Evolutionary conservation across 2,329 filamentous ascomycete genomes (phyloP).

Genomic region (Fusarium brachygibbosum): DNA sequence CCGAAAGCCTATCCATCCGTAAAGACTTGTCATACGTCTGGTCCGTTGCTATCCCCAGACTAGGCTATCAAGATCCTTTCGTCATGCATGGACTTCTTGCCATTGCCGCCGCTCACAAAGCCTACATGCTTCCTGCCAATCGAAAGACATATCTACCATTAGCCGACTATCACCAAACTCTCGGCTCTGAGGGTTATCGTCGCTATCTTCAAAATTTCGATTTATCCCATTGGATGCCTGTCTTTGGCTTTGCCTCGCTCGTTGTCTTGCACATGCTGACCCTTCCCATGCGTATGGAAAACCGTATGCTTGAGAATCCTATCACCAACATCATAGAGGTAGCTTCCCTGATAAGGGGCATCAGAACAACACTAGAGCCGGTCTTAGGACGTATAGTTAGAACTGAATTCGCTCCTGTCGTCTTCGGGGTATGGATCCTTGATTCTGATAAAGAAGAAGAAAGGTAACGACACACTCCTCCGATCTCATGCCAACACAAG

Average conservation of each 20-base stretch:
- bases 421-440: constrained; percentile 40
- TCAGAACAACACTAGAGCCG: constrained; percentile 40
- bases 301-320: constrained; percentile 35
- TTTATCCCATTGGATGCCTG: constrained; percentile 47
- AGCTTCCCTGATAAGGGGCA: constrained; percentile 40
- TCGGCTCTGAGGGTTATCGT: constrained; percentile 51
- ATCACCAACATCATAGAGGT: constrained; percentile 43
- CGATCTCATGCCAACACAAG: neutral
- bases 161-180: constrained; percentile 50
- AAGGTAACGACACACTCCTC: constrained; percentile 3
- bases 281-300: constrained; percentile 39
- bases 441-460: constrained; percentile 23
- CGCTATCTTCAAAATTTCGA: constrained; percentile 36
- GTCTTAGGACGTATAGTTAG: constrained; percentile 36
- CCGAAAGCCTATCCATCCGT: constrained; percentile 40
- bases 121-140: constrained; percentile 46
- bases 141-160: constrained; percentile 47
- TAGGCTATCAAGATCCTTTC: constrained; percentile 48
- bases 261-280: constrained; percentile 52
- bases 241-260: constrained; percentile 59
- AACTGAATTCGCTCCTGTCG: constrained; percentile 45
- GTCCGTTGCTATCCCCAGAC: constrained; percentile 45
- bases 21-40: constrained; percentile 48
- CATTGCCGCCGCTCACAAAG: constrained; percentile 51
- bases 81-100: constrained; percentile 52